phyloP scores from a whole-genome alignment of 2,329 filamentous ascomycete genomes.

The Monilinia aucupariae region DNA sequence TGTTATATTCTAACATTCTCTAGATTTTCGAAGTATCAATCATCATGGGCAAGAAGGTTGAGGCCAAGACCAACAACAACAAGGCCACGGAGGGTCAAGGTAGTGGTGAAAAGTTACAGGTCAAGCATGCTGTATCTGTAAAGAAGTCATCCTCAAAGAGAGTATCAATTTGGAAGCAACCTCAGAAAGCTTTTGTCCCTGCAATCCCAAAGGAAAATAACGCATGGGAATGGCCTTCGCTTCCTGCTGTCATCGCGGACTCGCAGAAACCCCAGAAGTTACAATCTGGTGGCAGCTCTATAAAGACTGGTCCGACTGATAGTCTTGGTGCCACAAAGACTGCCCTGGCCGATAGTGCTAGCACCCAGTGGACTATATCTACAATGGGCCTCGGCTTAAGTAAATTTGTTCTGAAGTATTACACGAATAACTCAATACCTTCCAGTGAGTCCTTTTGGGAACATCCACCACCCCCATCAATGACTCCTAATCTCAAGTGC shows the following conservation, averaged over 20 bases:
- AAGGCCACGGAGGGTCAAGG: background rate
- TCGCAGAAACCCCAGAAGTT: background rate
- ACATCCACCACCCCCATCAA: background rate
- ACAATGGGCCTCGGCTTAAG: too few relatives aligned
- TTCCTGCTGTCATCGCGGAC: background rate
- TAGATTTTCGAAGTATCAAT: background rate
- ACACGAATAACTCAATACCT: background rate
- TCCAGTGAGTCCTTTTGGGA: background rate
- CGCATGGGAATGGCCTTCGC: background rate
- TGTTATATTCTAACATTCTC: background rate
- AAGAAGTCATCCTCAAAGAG: background rate
- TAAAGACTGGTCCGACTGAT: background rate
- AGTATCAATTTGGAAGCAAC: background rate
- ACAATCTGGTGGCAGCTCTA: background rate
- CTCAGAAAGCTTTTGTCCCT: background rate
- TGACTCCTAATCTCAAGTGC: background rate
- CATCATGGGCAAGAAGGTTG: background rate
- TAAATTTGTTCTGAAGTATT: background rate
- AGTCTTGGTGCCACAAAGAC: too few relatives aligned
- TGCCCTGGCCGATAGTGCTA: background rate
- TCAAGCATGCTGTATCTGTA: background rate
- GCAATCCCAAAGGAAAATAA: background rate
- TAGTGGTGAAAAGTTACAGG: background rate
- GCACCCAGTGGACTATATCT: background rate
- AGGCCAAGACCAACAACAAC: background rate